Evolutionary conservation across 257 asterid genomes (phyloP), one percentile per base, ranked within the genome.

Genomic region (Nicotiana sylvestris): DNA sequence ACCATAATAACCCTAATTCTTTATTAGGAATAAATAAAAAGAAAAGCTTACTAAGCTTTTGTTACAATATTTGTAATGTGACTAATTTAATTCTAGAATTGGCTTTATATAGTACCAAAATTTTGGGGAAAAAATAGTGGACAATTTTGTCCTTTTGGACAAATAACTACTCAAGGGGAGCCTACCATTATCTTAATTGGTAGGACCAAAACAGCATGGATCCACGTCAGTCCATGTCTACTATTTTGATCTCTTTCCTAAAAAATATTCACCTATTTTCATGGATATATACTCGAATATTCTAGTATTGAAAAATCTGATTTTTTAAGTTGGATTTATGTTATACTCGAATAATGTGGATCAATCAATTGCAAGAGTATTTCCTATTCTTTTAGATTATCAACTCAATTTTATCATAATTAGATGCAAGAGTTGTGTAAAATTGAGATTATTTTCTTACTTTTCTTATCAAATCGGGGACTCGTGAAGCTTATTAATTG

Each of bases 271-370:
- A 69, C 25, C 66, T 43, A 25, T 29, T 25, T 64, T n/a, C 69
- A 25, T 86, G 89, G 97, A 92, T 93, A 94, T 93, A 94, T 90
- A 83, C 91, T 92, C 91, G 91, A 89, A 93, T 91, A 92, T 91
- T 78, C 93, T 66, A 29, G 21, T 25, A 9, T 9, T 72, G 53
- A 37, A 37, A 37, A 37, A 37, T 37, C 43, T 37, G 8, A 37
- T 37, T 37, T 37, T 37, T 39, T 39, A 37, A 6, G 9, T 37
- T 6, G 1, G 46, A 39, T 39, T 39, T 39, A 39, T 39, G 46
- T 39, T 39, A 7, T 39, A 37, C 6, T 37, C 9, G 1, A 37
- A 9, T 37, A 37, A 37, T 37, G 1, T 0, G 0, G 43, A 37
- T 37, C 0, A 37, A 37, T 37, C 43, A 37, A 6, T 1, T 37